These are phyloP conservation scores for Williopsis jadinii DNA, from an alignment of 1,139 yeast genomes.

Conservation along the genomic window DNA sequence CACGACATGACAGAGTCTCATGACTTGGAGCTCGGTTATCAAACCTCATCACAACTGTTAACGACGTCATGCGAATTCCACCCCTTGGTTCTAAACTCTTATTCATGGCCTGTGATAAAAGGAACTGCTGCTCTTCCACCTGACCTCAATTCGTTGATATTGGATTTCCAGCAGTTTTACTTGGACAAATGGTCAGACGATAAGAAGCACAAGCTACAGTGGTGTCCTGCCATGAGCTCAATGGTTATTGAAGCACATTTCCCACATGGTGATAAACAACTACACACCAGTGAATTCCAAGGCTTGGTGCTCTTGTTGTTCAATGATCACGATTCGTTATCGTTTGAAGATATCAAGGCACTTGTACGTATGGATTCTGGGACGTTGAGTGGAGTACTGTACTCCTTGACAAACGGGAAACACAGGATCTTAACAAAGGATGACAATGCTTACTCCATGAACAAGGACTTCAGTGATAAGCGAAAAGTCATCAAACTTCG, in stretches of 20 bases:
- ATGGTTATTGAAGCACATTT: constrained; percentile 14
- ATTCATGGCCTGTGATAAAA: constrained; percentile 15
- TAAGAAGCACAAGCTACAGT: constrained; percentile 7
- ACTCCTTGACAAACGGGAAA: constrained; percentile 17
- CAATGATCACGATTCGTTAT: constrained; percentile 11
- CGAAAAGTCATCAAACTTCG: constrained; percentile 24
- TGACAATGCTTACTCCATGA: constrained; percentile 25
- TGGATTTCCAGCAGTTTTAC: constrained; percentile 22
- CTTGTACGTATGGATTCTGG: constrained; percentile 11
- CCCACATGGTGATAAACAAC: constrained; percentile 11
- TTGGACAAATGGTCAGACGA: constrained; percentile 15
- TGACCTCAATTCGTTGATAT: constrained; percentile 5
- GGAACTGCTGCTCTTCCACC: constrained; percentile 8
- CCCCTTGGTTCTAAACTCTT: constrained; percentile 16
- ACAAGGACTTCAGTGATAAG: constrained; percentile 24
- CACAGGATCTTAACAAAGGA: constrained; percentile 18
- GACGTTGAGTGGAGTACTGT: constrained; percentile 11
- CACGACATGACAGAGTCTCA: constrained; percentile 23
- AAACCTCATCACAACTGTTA: no score
- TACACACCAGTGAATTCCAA: constrained; percentile 26
- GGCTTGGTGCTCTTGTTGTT: constrained; percentile 22
- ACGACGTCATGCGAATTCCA: no score
- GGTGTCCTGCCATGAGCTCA: constrained; percentile 16
- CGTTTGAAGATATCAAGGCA: constrained; percentile 10
- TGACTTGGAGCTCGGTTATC: no score